Percentiles rank a stretch among this genome's conserved stretches.
phyloP scores from a whole-genome alignment of 2,329 filamentous ascomycete genomes.

The Colletotrichum incanum region DNA sequence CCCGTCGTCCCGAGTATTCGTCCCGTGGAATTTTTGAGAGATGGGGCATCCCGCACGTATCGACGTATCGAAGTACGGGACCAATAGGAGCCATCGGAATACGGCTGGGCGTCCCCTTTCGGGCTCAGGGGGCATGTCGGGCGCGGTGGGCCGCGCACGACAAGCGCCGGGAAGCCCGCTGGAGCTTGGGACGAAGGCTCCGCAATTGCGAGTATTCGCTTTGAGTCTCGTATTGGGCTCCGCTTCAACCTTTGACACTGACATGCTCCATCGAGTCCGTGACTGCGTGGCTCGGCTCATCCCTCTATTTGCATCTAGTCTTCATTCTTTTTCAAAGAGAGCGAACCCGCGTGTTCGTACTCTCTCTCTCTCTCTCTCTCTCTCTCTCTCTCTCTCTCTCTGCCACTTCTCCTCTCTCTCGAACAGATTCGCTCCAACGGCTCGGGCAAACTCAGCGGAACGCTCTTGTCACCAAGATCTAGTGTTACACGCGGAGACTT shows the following conservation, averaged over 20 bases:
- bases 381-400: too few species aligned
- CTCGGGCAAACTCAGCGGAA: background rate
- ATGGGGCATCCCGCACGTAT: conserved; percentile 8
- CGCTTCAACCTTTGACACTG: conserved; percentile 10
- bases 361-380: background rate
- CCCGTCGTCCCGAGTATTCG: conserved; percentile 19
- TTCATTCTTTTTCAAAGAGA: conserved; percentile 11
- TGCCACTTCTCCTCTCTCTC: conserved; percentile 2
- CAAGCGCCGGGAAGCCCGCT: conserved; percentile 16
- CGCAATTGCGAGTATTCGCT: conserved; percentile 40
- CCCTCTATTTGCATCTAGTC: background rate
- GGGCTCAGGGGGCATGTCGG: conserved; percentile 18
- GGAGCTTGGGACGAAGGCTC: background rate
- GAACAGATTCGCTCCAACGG: background rate
- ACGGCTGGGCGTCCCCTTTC: conserved; percentile 4
- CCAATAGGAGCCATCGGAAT: conserved; percentile 18
- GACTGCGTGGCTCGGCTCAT: conserved; percentile 2
- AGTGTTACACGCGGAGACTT: background rate
- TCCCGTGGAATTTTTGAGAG: conserved; percentile 1
- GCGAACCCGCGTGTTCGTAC: conserved; percentile 34
- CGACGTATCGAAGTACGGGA: background rate
- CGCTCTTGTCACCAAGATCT: background rate
- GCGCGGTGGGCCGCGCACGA: background rate
- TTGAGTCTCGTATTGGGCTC: conserved; percentile 2
- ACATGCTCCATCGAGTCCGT: background rate